Conservation (phyloP, 345 rosid species). For the Lepidium didymum region DNA sequence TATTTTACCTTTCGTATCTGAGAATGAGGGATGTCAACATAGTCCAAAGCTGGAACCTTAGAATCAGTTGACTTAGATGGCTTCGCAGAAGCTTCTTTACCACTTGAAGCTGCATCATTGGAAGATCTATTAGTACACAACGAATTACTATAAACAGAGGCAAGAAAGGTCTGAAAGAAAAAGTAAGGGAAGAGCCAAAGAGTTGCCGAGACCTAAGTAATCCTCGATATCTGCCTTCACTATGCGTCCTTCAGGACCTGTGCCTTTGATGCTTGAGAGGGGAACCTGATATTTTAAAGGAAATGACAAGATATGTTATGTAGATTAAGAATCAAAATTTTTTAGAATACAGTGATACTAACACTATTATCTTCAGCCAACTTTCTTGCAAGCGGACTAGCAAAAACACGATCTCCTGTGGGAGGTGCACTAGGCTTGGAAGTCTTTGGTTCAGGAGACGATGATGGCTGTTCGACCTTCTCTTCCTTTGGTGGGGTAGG, state of each 20-base stretch:
- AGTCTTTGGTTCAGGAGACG: slow-evolving; percentile 49
- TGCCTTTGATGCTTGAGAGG: slow-evolving; percentile 82
- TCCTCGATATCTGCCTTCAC: slow-evolving; percentile 95
- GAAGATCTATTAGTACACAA: slow-evolving; percentile 16
- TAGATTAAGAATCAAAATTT: background rate
- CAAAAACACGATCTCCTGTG: slow-evolving; percentile 67
- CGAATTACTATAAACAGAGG: background rate
- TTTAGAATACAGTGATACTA: slow-evolving; percentile 8
- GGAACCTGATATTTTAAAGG: slow-evolving; percentile 42
- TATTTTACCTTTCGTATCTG: slow-evolving; percentile 82
- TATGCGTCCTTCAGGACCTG: slow-evolving; percentile 87
- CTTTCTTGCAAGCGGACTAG: slow-evolving; percentile 90
- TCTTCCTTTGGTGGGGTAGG: slow-evolving; percentile 57
- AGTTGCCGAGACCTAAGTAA: slow-evolving; percentile 54
- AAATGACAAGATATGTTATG: background rate
- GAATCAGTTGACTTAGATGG: slow-evolving; percentile 42
- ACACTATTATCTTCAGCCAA: slow-evolving; percentile 91
- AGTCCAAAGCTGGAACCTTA: slow-evolving; percentile 55
- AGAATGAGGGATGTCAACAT: slow-evolving; percentile 81
- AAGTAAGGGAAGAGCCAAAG: background rate
- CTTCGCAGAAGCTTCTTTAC: slow-evolving; percentile 56
- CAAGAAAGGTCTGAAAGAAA: background rate
- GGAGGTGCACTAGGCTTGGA: slow-evolving; percentile 48
- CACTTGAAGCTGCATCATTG: slow-evolving; percentile 53
- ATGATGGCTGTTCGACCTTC: slow-evolving; percentile 44